These are phyloP conservation scores for Yamadazyma triangularis DNA, from an alignment of 1,139 yeast species.

Conservation along the genomic window DNA sequence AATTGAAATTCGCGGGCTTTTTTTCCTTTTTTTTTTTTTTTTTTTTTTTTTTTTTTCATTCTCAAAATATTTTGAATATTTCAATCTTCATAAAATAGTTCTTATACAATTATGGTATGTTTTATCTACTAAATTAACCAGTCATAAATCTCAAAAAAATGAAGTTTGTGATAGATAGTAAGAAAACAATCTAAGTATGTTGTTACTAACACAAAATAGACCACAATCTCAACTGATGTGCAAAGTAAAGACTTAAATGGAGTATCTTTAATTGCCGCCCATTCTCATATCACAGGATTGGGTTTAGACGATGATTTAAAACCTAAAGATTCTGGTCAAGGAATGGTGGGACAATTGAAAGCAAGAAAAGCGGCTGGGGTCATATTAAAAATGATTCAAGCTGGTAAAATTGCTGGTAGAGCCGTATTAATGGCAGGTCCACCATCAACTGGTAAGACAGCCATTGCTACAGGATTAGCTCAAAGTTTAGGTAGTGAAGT, in stretches of 20 bases:
- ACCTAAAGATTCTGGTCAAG: conserved; percentile 77
- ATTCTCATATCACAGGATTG: conserved; percentile 91
- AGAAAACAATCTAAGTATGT: no score
- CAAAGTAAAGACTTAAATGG: conserved; percentile 48
- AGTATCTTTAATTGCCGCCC: conserved; percentile 84
- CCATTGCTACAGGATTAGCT: conserved; percentile 95
- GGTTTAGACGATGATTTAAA: conserved; percentile 89
- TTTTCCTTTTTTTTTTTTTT: no score
- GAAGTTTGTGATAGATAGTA: no score
- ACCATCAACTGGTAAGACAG: conserved; percentile 98
- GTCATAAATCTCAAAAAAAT: no score
- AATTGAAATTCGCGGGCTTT: no score
- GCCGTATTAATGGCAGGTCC: conserved; percentile 97
- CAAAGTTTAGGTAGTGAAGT: conserved; percentile 88
- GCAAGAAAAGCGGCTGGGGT: conserved; percentile 97
- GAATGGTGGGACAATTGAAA: conserved; percentile 95
- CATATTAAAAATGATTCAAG: conserved; percentile 86
- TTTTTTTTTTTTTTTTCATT: no score
- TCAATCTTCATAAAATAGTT: no score
- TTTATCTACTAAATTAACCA: no score
- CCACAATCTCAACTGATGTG: conserved; percentile 31
- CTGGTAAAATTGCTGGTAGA: conserved; percentile 93
- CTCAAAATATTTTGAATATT: no score
- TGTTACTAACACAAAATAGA: conserved; percentile 13
- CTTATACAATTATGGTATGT: no score